phyloP scores from a whole-genome alignment of 768 basidiomycete genomes.

The Suillus cothurnatus region DNA sequence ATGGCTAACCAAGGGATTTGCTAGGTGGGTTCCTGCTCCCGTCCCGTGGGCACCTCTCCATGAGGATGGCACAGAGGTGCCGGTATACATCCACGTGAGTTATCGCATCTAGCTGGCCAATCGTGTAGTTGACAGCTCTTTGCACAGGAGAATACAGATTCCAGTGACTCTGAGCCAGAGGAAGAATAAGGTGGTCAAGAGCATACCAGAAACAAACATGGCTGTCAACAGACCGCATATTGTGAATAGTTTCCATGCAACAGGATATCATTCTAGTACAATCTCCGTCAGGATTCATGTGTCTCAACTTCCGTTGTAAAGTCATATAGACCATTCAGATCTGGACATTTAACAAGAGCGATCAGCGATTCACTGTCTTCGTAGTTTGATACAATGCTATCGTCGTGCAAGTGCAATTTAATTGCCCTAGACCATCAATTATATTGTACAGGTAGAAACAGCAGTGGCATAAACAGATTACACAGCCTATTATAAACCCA shows the following conservation, averaged over 20 bases:
- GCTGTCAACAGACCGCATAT: background rate
- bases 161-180: background rate
- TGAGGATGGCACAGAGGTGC: conserved; percentile 1
- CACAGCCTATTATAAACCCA: conserved; percentile 37
- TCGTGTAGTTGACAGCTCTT: background rate
- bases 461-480: conserved; percentile 30
- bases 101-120: background rate
- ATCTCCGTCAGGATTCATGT: background rate
- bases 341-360: background rate
- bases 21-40: background rate
- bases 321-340: background rate
- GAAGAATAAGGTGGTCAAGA: background rate
- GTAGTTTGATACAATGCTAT: conserved; percentile 17
- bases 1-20: background rate
- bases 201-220: too few relatives aligned
- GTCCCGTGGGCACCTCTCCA: background rate
- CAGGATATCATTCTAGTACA: background rate
- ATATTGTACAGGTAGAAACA: conserved; percentile 23
- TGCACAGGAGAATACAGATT: background rate
- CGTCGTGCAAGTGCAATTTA: background rate
- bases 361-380: conserved; percentile 18
- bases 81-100: background rate
- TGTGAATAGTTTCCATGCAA: background rate
- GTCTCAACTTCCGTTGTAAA: background rate
- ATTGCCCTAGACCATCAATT: conserved; percentile 5